phyloP scores from a whole-genome alignment of 2,329 filamentous ascomycete species.

The Lomentospora prolificans region DNA sequence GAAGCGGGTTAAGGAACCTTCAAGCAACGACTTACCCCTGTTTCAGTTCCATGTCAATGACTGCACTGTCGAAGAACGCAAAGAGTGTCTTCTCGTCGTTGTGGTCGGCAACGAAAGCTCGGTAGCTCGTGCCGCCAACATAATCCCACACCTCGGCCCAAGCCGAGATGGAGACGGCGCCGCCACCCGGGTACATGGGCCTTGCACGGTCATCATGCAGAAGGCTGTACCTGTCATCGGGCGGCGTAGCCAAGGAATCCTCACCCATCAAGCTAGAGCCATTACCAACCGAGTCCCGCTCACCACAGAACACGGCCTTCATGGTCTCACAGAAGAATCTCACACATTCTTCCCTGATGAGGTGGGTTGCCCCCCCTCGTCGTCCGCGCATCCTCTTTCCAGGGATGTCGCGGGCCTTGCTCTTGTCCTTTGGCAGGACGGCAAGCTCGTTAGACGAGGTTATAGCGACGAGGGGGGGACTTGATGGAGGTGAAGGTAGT shows the following conservation, averaged over 20 bases:
- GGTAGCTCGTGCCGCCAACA: slow-evolving; percentile 70
- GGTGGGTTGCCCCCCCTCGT: slow-evolving; percentile 87
- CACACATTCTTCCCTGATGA: slow-evolving; percentile 99
- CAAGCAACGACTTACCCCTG: slow-evolving; percentile 56
- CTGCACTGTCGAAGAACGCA: slow-evolving; percentile 69
- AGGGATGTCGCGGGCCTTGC: slow-evolving; percentile 31
- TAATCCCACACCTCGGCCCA: slow-evolving; percentile 84
- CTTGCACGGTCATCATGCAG: not conserved
- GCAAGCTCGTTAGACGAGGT: slow-evolving; percentile 59
- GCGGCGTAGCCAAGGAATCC: slow-evolving; percentile 45
- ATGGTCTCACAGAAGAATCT: slow-evolving; percentile 98
- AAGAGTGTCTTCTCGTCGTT: slow-evolving; percentile 67
- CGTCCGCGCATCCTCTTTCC: slow-evolving; percentile 32
- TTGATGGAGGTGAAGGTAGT: slow-evolving; percentile 75
- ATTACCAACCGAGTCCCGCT: slow-evolving; percentile 67
- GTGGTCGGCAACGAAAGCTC: slow-evolving; percentile 70
- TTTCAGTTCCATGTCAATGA: slow-evolving; percentile 70
- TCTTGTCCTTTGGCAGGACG: slow-evolving; percentile 44
- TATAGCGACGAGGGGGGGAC: slow-evolving; percentile 76
- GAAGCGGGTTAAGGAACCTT: not conserved
- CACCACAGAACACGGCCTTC: slow-evolving; percentile 89
- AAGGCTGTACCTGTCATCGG: slow-evolving; percentile 27
- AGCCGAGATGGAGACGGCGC: slow-evolving; percentile 34
- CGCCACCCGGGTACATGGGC: slow-evolving; percentile 6
- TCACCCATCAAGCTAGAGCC: slow-evolving; percentile 83